These are phyloP conservation scores for Endotrypanum monterogeii DNA, from an alignment of 208 protist genomes.

Conservation along the genomic window DNA sequence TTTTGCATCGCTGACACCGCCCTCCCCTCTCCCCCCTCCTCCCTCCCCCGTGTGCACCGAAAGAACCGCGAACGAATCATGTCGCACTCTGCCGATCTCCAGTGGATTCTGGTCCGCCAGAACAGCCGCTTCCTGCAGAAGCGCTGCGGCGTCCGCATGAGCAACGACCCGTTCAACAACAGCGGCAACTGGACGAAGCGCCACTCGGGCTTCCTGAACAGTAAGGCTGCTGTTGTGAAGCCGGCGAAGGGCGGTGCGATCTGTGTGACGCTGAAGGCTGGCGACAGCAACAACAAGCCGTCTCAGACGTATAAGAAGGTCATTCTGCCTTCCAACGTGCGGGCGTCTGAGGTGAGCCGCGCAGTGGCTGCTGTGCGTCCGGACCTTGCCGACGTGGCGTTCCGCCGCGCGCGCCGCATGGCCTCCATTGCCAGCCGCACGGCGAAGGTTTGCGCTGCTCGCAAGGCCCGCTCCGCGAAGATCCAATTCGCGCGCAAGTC, in stretches of 20 bases:
- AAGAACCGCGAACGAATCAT: slow-evolving; percentile 39
- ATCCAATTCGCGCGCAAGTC: slow-evolving; percentile 75
- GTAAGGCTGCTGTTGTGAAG: slow-evolving; percentile 77
- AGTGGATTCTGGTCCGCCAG: slow-evolving; percentile 82
- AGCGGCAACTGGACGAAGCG: slow-evolving; percentile 88
- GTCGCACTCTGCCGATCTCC: slow-evolving; percentile 86
- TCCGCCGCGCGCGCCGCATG: slow-evolving; percentile 82
- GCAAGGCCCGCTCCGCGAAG: slow-evolving; percentile 83
- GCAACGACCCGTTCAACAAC: slow-evolving; percentile 86
- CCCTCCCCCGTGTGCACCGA: neutral
- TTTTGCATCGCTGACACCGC: no score
- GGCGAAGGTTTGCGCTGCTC: slow-evolving; percentile 63
- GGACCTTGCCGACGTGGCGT: slow-evolving; percentile 77
- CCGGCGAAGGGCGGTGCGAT: slow-evolving; percentile 70
- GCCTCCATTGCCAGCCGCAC: slow-evolving; percentile 60
- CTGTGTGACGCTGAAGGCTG: slow-evolving; percentile 71
- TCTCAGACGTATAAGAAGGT: slow-evolving; percentile 77
- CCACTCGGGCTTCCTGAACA: slow-evolving; percentile 77
- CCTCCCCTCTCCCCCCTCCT: no score
- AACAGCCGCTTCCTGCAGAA: slow-evolving; percentile 89
- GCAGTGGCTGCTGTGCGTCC: slow-evolving; percentile 77
- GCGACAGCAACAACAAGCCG: slow-evolving; percentile 75
- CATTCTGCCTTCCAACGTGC: slow-evolving; percentile 68
- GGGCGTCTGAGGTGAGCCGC: slow-evolving; percentile 70
- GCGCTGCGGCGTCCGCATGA: slow-evolving; percentile 75